Base-by-base conservation (phyloP, 2,329 filamentous ascomycete species). In the Neonectria hederae region DNA sequence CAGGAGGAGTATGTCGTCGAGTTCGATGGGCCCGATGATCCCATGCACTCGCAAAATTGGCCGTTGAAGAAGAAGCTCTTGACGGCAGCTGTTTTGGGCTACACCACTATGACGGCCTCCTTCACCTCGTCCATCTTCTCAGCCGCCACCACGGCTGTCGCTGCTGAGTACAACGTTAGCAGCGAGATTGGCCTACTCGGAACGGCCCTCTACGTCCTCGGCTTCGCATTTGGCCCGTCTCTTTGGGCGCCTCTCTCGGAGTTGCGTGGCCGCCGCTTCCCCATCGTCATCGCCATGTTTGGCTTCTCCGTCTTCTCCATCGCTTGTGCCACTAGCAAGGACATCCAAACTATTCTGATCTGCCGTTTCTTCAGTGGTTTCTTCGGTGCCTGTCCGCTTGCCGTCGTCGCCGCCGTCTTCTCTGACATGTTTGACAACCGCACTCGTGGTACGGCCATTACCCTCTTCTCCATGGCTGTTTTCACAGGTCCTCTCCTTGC, bases 1-100 rank as follows among this genome's bases (percentile, higher is more conserved):
- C 84, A 86, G 70, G 92, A 94, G 72, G 88, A 92, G 68, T 95
- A 94, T 74, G 91, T 94, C 0, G 92, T 94, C 46, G 92, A 93
- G 77, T 97, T 97, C 74, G 90, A 94, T 70, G 94, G 93, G 0
- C 90, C 89, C 1, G 85, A 94, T 68, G 94, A 97, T 73, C 93
- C 93, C 2, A 75, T 94, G 65, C 93, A 97, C 78, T 91, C 93
- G 1, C 92, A 95, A 80, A 97, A 97, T 76, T 97, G 94, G 94
- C 85, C 91, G 0, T 74, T 92, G 58, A 87, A 82, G 75, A 94
- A 92, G 82, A 97, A 97, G 88, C 54, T 93, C 42, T 71, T 86
- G 5, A 92, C 90, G 0, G 87, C 89, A 21, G 83, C 84, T 43
- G 89, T 93, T 72, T 81, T 94, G 45, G 91, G 89, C 17, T 94